Evolutionary conservation across 169 alveolate genomes (phyloP).

Genomic region (Plasmodium falciparum): DNA sequence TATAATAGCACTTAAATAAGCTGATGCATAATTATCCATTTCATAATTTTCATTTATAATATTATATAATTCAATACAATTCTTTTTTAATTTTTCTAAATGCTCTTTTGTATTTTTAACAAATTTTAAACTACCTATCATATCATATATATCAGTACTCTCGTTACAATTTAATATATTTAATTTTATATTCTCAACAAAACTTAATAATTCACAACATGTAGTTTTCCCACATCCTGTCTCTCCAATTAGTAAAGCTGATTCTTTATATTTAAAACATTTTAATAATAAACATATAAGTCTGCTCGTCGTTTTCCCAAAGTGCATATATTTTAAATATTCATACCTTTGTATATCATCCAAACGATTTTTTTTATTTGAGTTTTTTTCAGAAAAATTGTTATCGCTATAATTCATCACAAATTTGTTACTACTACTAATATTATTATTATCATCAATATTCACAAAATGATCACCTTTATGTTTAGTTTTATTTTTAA

Average conservation of each 20-base stretch:
- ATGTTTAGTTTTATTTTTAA: neutral
- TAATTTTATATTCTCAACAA: conserved; percentile 79
- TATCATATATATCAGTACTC: conserved; percentile 97
- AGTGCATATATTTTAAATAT: conserved; percentile 76
- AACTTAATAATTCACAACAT: conserved; percentile 93
- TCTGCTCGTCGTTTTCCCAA: conserved; percentile 86
- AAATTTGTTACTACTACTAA: neutral
- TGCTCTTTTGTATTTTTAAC: conserved; percentile 79
- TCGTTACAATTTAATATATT: conserved; percentile 96
- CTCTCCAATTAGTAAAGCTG: conserved; percentile 99
- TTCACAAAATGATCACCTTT: neutral
- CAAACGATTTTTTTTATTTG: neutral
- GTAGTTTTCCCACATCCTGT: conserved; percentile 99
- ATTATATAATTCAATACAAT: conserved; percentile 69
- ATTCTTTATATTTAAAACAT: conserved; percentile 95
- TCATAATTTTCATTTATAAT: conserved; percentile 18
- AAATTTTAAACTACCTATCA: conserved; percentile 96
- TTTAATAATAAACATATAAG: conserved; percentile 92
- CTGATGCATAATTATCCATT: conserved; percentile 32
- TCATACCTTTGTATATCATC: conserved; percentile 57
- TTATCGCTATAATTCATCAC: no score
- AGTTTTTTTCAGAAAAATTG: no score
- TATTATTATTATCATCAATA: neutral
- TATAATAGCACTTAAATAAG: conserved; percentile 61
- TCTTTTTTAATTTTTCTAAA: conserved; percentile 52